Evolutionary conservation across 306 rosid genomes (phyloP).

Genomic region (Gastrolobium bilobum): DNA sequence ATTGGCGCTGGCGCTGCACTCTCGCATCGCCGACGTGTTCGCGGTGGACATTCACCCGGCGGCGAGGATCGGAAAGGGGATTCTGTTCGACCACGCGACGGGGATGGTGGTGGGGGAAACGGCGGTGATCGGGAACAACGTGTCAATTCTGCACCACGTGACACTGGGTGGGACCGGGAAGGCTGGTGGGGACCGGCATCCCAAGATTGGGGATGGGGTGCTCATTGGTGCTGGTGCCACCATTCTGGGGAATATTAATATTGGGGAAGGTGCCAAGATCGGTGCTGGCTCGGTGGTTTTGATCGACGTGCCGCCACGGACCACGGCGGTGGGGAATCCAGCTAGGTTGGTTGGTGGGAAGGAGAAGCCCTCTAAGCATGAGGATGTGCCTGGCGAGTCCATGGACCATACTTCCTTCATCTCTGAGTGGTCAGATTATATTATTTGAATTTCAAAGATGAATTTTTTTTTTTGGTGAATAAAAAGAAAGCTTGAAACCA

Average conservation of each 20-base stretch:
- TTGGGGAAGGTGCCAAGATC: constrained; percentile 92
- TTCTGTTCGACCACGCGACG: constrained; percentile 89
- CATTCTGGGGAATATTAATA: constrained; percentile 80
- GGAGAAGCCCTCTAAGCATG: constrained; percentile 75
- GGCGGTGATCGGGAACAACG: constrained; percentile 93
- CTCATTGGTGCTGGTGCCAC: constrained; percentile 97
- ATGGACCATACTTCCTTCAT: constrained; percentile 97
- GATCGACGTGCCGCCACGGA: constrained; percentile 81
- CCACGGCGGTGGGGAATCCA: constrained; percentile 87
- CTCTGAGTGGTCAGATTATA: constrained; percentile 94
- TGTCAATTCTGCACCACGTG: constrained; percentile 91
- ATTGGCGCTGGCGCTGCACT: constrained; percentile 84
- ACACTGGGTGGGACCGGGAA: constrained; percentile 98
- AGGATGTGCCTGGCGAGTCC: constrained; percentile 94
- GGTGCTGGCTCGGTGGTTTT: constrained; percentile 96
- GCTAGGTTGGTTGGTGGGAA: constrained; percentile 95
- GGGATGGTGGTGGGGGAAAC: constrained; percentile 98
- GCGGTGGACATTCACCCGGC: constrained; percentile 98
- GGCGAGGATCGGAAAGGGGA: constrained; percentile 83
- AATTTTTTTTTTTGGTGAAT: not conserved
- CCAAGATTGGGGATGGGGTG: constrained; percentile 93
- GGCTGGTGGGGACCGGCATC: constrained; percentile 89
- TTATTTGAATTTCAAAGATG: constrained; percentile 53
- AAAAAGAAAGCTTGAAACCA: not conserved
- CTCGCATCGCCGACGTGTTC: constrained; percentile 84